These are phyloP conservation scores for Chlorociboria aeruginascens DNA, from an alignment of 495 filamentous ascomycete species.

Conservation along the genomic window DNA sequence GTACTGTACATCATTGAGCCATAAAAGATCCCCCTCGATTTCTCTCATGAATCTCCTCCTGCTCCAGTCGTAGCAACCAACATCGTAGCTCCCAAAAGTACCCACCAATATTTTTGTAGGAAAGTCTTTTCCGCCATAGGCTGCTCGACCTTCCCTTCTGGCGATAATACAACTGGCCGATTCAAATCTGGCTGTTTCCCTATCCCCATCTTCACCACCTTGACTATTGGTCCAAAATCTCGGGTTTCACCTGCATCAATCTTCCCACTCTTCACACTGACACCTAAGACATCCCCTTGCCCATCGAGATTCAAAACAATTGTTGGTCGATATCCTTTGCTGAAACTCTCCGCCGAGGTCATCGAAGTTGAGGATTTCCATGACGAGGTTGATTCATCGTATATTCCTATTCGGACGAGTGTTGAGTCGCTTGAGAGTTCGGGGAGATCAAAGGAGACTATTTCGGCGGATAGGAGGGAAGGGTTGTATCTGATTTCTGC, in stretches of 20 bases:
- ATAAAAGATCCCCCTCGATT: not conserved
- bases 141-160: constrained; percentile 45
- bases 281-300: constrained; percentile 28
- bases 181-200: constrained; percentile 49
- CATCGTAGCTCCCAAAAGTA: constrained; percentile 19
- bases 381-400: constrained; percentile 22
- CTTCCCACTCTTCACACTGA: constrained; percentile 26
- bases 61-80: constrained; percentile 29
- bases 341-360: constrained; percentile 35
- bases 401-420: constrained; percentile 38
- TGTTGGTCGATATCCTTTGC: constrained; percentile 39
- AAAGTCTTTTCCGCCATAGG: constrained; percentile 49
- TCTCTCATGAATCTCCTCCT: constrained; percentile 18
- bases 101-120: constrained; percentile 56
- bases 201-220: constrained; percentile 29
- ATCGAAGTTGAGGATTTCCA: constrained; percentile 39
- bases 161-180: constrained; percentile 48
- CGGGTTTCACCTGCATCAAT: constrained; percentile 44
- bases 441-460: constrained; percentile 35
- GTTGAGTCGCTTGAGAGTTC: constrained; percentile 26
- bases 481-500: constrained; percentile 35
- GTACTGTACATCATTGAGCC: no score
- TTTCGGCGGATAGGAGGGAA: constrained; percentile 20
- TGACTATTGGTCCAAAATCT: constrained; percentile 43
- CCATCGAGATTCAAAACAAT: constrained; percentile 32